These are phyloP conservation scores for Phaeotremella skinneri DNA, from an alignment of 768 basidiomycete genomes.

Conservation along the genomic window DNA sequence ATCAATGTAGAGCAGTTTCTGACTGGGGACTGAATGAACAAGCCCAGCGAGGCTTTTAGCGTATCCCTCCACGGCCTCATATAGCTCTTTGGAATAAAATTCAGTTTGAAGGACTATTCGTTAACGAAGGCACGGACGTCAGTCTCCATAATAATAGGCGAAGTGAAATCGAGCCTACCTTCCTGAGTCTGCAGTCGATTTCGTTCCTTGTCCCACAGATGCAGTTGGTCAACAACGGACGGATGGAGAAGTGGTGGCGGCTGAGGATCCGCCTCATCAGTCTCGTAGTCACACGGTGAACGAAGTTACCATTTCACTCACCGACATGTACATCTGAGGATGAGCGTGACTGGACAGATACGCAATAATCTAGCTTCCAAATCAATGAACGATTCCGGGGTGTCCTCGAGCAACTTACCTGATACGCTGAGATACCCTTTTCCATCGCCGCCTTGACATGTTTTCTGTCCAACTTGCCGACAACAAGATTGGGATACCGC, in stretches of 20 bases:
- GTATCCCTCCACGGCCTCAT: slow-evolving; percentile 42
- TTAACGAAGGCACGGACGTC: neutral
- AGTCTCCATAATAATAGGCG: neutral
- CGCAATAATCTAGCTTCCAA: slow-evolving; percentile 72
- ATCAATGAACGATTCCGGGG: slow-evolving; percentile 7
- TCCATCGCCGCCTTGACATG: slow-evolving; percentile 89
- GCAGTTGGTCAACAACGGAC: slow-evolving; percentile 96
- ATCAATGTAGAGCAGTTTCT: slow-evolving; percentile 38
- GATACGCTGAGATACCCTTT: slow-evolving; percentile 94
- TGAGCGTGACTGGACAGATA: slow-evolving; percentile 93
- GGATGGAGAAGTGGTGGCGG: slow-evolving; percentile 77
- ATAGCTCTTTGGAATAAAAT: slow-evolving; percentile 49
- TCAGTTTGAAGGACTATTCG: slow-evolving; percentile 41
- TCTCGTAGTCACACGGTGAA: too few species aligned
- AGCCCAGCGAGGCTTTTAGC: slow-evolving; percentile 35
- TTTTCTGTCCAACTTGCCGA: slow-evolving; percentile 89
- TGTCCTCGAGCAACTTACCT: slow-evolving; percentile 58
- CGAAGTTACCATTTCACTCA: slow-evolving; percentile 50
- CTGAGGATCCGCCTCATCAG: neutral
- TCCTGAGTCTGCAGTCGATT: slow-evolving; percentile 84
- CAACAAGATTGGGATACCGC: slow-evolving; percentile 94
- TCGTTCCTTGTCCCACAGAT: slow-evolving; percentile 94
- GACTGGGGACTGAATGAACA: slow-evolving; percentile 26
- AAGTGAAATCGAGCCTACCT: slow-evolving; percentile 58
- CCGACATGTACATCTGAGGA: slow-evolving; percentile 95